Base-by-base conservation (phyloP, 2,329 filamentous ascomycete genomes). In the Pseudocercospora fuligena region DNA sequence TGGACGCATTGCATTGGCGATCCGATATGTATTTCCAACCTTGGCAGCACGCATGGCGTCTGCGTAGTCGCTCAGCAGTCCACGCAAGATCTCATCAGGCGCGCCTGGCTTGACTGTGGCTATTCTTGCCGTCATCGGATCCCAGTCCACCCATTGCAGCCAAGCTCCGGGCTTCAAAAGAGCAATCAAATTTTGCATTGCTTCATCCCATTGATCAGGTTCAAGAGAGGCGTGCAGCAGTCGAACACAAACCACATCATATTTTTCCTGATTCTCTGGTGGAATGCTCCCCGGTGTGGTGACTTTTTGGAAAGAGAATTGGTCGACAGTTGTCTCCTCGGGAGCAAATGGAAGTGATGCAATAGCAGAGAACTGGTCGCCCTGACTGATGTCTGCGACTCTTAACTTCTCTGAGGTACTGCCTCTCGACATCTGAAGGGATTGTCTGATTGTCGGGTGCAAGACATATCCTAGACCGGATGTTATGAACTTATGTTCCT, bases 121-220 rank as follows among this genome's bases (percentile, higher is more conserved):
- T 23, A 72, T 69, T 5, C 70, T 59, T 4, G 65, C 65, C 19
- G 70, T 70, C 33, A 67, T 61, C 3, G 68, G 70, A 43, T 72
- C 68, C 60, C 64, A 66, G 21, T 66, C 64, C 23, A 59, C 46
- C 67, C 67, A 69, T 19, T 66, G 64, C 3, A 69, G 16, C 61
- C 61, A 64, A 9, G 64, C 69, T 11, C 68, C 68, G 9, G 67
- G 67, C 19, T 67, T 68, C 9, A 71, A 36, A 11, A 70, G 46
- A 5, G 62, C 40, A n/a, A 61, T 19, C 12, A 69, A n/a, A 51
- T 68, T 69, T 7, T 47, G 31, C 12, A 66, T 23, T 7, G 59
- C 49, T 16, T 31, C 21, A 2, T 46, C 67, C 68, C 69, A 71
- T 33, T 66, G 27, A 11, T 65, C 51, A 1, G 19, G 21, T 6